A percentile compares a stretch with the other conserved stretches of the same genome.
These are phyloP conservation scores for Rhododendron ferrugineum DNA, from an alignment of 148 eudicot genomes.

Conservation along the genomic window DNA sequence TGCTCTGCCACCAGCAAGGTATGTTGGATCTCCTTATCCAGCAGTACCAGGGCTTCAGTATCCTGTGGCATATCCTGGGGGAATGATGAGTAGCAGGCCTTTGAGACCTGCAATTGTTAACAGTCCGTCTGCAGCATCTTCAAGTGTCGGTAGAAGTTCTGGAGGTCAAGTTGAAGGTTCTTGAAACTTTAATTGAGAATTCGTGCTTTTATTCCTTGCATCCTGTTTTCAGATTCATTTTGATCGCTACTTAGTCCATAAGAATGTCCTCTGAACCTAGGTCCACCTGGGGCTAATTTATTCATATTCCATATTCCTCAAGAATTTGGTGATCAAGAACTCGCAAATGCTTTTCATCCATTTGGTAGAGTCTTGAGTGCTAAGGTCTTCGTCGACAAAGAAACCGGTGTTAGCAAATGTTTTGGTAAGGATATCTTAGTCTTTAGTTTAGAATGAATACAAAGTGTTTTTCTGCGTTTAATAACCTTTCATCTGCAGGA, in stretches of 20 bases:
- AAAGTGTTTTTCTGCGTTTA: conserved; percentile 15
- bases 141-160: conserved; percentile 56
- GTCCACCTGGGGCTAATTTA: conserved; percentile 93
- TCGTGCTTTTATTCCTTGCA: not conserved
- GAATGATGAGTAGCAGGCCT: conserved; percentile 59
- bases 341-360: conserved; percentile 70
- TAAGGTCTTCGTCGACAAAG: conserved; percentile 89
- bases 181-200: not conserved
- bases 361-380: conserved; percentile 92
- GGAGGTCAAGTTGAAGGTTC: conserved; percentile 82
- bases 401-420: conserved; percentile 91
- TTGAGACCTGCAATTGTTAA: conserved; percentile 39
- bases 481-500: conserved; percentile 49
- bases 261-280: conserved; percentile 26
- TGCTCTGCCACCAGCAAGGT: conserved; percentile 32
- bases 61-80: conserved; percentile 66
- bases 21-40: conserved; percentile 58
- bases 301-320: conserved; percentile 97
- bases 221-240: not conserved
- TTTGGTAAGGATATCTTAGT: conserved; percentile 49
- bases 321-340: conserved; percentile 88
- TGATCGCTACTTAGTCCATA: not conserved
- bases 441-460: conserved; percentile 5
- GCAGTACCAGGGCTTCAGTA: conserved; percentile 55
- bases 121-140: conserved; percentile 67